Evolutionary conservation across 768 basidiomycete species (phyloP), one percentile per base, ranked within the genome.

Genomic region (Auricularia cornea): DNA sequence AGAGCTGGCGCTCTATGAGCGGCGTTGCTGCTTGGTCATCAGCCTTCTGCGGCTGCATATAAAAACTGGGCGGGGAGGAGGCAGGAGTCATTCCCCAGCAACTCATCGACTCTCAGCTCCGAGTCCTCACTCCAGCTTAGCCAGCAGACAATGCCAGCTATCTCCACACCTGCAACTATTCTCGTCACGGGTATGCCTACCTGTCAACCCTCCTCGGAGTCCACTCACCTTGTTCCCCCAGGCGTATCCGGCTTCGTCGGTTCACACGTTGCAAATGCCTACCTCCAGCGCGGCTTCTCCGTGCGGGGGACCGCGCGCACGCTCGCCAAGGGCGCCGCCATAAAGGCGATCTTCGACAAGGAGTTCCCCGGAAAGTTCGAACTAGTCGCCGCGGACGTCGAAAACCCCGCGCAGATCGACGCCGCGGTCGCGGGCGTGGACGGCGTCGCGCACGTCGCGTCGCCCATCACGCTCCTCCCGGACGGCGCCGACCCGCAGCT

Each of bases 291-390:
- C 12, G 75, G 74, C 2, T 75, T 68, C 66, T 67, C 65, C 23
- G 77, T 78, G 29, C 67, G 74, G 26, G 77, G 76, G 2, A 77
- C 77, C 2, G 75, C 76, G 41, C 68, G 78, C 11, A 68, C 67
- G 1, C 23, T 38, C 1, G 70, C 66, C 6, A 77, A 78, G 68
- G 77, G 77, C 20, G 70, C 75, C 11, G 76, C 71, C 66, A 62
- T 78, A 35, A 20, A 40, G 23, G 26, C 14, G 6, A 10, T 61
- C 26, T 61, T 73, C 66, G 66, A 62, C 35, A 38, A 38, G 12
- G 62, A 65, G 6, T 68, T 66, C 14, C 38, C 26, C 4, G 32
- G 28, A 31, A 59, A 38, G 1, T 76, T 75, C 60, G 69, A 71
- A 26, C 77, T 72, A 65, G 74, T 69, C 12, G 77, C 76, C 18